Base-by-base conservation (phyloP, 345 rosid genomes). In the Eucalyptus caleyi region DNA sequence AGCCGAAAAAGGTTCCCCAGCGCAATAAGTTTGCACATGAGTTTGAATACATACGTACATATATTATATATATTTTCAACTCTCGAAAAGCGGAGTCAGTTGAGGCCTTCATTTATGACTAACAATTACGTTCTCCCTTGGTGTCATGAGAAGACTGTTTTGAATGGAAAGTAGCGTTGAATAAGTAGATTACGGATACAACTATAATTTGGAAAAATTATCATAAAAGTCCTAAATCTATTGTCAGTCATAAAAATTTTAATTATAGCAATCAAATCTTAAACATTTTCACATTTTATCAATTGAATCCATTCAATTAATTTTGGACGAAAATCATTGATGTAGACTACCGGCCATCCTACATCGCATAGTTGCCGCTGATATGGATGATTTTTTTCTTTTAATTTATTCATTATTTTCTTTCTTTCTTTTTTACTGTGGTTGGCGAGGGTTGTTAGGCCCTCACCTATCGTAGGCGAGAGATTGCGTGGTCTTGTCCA, bases 281-380 rank as follows among this genome's bases (percentile, higher is more conserved):
- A 24, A 56, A 56, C 2, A 56, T 56, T 56, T 56, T 56, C 62
- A 56, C 2, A 0, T 4, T 56, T 56, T 4, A 23, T 24, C 30
- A 24, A 24, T 56, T 56, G 3, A 56, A 1, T 9, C 3, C 6
- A 56, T 21, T 24, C 3, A 56, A 56, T 1, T 56, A 56, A 56
- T 56, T 56, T 56, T 56, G 30, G 19, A 1, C 0, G 3, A 56
- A 56, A 56, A 56, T 56, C 10, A 2, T 53, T 53, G 24, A 18
- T 18, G 4, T 19, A 18, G 4, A 19, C 1, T 19, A 0, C 24
- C 0, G 19, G 0, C 2, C 13, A 24, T 56, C 30, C 5, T 56
- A 56, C 30, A 24, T 56, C 1, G 1, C 12, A 56, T 9, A 10
- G 6, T 24, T 12, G 1, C 1, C 3, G 6, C 3, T 56, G 1